Base-by-base conservation (phyloP, 2,329 filamentous ascomycete species). In the Aspergillus phoenicis region DNA sequence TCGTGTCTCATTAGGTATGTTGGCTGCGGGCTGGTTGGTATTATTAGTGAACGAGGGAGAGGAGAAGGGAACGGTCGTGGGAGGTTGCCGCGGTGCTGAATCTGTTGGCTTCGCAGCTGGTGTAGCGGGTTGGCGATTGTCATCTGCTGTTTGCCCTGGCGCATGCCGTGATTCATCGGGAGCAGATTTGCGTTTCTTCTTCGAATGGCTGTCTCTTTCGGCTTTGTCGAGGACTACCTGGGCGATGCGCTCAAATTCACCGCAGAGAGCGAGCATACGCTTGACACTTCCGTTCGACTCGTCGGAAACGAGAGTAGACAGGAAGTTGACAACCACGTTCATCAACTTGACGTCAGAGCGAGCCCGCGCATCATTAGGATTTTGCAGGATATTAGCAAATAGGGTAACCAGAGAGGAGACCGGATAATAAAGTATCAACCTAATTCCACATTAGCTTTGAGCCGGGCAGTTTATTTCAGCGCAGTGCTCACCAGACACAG, bases 171-270 rank as follows among this genome's bases (percentile, higher is more conserved):
- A 63, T 5, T 77, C 74, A 48, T 81, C 80, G 20, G 89, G 87
- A 48, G 86, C 82, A 63, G 85, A 87, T 83, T 96, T 97, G 62
- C 94, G 87, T 81, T 98, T 98, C 60, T 91, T 87, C 61, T 91
- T 87, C 5, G 87, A 88, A 26, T 89, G 85, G 38, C 90, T 86
- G 55, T 98, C 94, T 70, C 90, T 92, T 72, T 98, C 94, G 0
- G 91, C 87, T 74, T 93, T 96, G 62, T 98, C 94, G 49, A 98
- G 88, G 8, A 97, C 92, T 3, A 93, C 87, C 71, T 89, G 91
- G 38, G 93, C 93, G 65, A 99, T 97, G 61, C 95, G 88, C 75
- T 97, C 93, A 69, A 99, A 99, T 71, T 99, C 95, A n/a, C 91
- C 87, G 75, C 94, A 98, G 1, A 98, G 89, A 24, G 89, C 90